Evolutionary conservation across 2,329 filamentous ascomycete genomes (phyloP).

Genomic region (Ceratocystiopsis brevicomis): DNA sequence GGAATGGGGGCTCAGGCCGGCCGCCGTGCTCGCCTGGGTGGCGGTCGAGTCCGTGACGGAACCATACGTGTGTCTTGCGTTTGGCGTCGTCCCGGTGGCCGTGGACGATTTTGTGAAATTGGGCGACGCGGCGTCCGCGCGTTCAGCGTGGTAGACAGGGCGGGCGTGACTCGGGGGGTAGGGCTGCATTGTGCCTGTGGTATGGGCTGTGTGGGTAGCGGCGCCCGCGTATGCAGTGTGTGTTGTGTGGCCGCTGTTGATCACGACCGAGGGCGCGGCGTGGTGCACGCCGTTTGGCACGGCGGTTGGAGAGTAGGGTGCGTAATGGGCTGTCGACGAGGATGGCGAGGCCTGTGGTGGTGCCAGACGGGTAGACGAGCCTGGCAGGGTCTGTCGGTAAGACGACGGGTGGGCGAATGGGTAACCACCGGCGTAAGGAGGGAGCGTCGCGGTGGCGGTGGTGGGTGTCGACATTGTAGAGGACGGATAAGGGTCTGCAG

Average conservation of each 20-base stretch:
- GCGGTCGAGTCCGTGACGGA: not conserved
- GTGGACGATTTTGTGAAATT: slow-evolving; percentile 11
- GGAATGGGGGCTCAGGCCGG: not conserved
- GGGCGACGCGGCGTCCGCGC: slow-evolving; percentile 9
- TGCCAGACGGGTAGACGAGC: slow-evolving; percentile 19
- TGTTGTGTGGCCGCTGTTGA: not conserved
- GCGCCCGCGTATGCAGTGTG: not conserved
- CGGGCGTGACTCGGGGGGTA: not conserved
- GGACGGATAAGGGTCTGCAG: slow-evolving; percentile 1
- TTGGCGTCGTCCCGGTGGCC: not conserved
- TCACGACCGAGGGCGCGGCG: no score
- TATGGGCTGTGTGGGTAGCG: not conserved
- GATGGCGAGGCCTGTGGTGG: slow-evolving; percentile 14
- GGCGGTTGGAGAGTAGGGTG: slow-evolving; percentile 9
- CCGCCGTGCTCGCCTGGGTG: no score
- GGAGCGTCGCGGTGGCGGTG: slow-evolving; percentile 53
- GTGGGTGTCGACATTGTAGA: slow-evolving; percentile 63
- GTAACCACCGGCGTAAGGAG: slow-evolving; percentile 48
- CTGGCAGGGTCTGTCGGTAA: slow-evolving; percentile 18
- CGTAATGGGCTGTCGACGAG: slow-evolving; percentile 11
- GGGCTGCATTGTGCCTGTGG: slow-evolving; percentile 2
- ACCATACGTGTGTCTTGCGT: slow-evolving; percentile 5
- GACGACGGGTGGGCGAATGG: slow-evolving; percentile 32
- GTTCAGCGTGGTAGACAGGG: slow-evolving; percentile 7
- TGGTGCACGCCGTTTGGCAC: no score